A percentile compares a stretch with the other conserved stretches of the same genome.
These are phyloP conservation scores for Trichosporon inkin DNA, from an alignment of 1,284 basidiomycete species.

Conservation along the genomic window DNA sequence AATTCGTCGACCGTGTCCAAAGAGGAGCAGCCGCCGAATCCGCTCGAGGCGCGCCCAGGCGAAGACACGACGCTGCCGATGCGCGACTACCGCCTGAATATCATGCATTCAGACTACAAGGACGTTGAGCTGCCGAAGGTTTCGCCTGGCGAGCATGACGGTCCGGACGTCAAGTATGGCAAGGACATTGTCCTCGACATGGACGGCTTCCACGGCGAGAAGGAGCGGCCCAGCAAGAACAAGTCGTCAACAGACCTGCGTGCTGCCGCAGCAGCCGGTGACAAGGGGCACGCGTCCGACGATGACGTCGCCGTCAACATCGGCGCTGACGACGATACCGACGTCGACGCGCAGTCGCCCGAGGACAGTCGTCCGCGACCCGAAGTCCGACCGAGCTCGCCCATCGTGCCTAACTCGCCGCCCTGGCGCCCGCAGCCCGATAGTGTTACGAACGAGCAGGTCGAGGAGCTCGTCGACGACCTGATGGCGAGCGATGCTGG, in stretches of 20 bases:
- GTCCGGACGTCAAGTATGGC: conserved; percentile 64
- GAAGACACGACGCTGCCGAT: conserved; percentile 28
- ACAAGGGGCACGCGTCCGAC: not conserved
- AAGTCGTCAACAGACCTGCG: not conserved
- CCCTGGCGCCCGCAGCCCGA: conserved; percentile 3
- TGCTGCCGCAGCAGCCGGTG: not conserved
- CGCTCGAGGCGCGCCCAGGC: conserved; percentile 32
- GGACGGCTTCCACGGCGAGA: conserved; percentile 50
- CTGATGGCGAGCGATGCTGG: conserved; percentile 16
- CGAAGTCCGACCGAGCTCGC: conserved; percentile 3
- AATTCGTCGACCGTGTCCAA: conserved; percentile 3
- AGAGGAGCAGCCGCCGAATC: conserved; percentile 33
- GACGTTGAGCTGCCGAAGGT: conserved; percentile 58
- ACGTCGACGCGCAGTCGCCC: not conserved
- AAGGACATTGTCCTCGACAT: conserved; percentile 55
- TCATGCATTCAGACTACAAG: conserved; percentile 40
- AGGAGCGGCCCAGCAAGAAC: conserved; percentile 13
- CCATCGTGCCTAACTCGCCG: not conserved
- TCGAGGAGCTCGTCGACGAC: conserved; percentile 20
- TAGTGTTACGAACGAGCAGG: conserved; percentile 12
- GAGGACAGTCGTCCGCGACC: not conserved
- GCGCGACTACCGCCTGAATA: conserved; percentile 27
- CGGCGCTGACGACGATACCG: not conserved
- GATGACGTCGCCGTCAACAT: not conserved
- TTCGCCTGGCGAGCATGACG: conserved; percentile 54